Evolutionary conservation across 2,329 filamentous ascomycete species (phyloP).

Genomic region (Purpureocillium lavendulum): DNA sequence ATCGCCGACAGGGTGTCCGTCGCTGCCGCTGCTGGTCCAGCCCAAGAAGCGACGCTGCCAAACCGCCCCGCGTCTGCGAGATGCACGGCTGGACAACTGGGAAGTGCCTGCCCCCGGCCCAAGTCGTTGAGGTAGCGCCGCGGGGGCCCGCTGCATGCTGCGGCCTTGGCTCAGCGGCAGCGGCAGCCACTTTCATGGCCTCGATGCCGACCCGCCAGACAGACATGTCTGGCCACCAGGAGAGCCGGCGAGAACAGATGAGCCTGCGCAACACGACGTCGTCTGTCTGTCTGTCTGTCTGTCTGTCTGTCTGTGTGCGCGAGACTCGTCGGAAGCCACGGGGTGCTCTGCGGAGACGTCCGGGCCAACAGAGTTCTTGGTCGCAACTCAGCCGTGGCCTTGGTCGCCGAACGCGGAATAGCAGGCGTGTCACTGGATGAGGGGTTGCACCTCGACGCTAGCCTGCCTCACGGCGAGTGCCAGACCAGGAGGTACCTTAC

Average conservation of each 20-base stretch:
- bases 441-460: background rate
- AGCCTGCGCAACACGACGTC: no score
- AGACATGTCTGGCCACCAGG: no score
- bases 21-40: background rate
- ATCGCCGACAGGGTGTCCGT: background rate
- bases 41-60: background rate
- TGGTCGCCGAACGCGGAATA: background rate
- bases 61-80: background rate
- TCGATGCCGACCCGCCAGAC: no score
- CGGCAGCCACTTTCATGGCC: no score
- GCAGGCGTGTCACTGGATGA: background rate
- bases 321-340: background rate
- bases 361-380: background rate
- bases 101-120: no score
- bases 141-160: background rate
- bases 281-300: no score
- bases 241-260: background rate
- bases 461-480: background rate
- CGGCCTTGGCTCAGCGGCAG: no score
- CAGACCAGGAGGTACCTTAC: background rate
- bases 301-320: no score
- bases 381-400: background rate
- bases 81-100: no score
- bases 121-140: no score
- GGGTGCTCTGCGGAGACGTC: background rate